phyloP scores from a whole-genome alignment of 2,329 filamentous ascomycete species.

The Fusarium sp. region DNA sequence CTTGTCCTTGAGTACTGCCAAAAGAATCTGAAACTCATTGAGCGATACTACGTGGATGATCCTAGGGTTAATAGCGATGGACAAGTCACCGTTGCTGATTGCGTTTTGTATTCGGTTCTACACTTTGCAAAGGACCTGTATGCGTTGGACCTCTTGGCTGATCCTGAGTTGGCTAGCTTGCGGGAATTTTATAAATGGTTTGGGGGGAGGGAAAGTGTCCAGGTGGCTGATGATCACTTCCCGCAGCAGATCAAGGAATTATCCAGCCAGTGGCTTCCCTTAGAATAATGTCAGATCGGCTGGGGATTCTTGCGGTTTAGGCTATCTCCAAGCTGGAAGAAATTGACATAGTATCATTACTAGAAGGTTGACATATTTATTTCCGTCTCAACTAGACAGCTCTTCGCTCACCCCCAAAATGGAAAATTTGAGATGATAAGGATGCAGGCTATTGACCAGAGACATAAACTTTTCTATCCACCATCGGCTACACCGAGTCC shows the following conservation, averaged over 20 bases:
- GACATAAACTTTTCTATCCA: background rate
- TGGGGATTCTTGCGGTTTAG: no score
- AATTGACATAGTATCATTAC: no score
- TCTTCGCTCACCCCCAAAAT: no score
- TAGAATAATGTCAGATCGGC: background rate
- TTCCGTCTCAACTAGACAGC: no score
- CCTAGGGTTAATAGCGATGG: background rate
- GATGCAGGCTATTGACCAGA: no score
- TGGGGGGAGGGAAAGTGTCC: constrained; percentile 16
- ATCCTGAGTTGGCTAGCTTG: constrained; percentile 14
- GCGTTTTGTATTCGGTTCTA: constrained; percentile 30
- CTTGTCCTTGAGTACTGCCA: constrained; percentile 18
- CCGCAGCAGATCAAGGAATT: constrained; percentile 17
- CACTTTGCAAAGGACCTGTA: constrained; percentile 40
- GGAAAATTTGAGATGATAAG: no score
- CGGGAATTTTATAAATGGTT: constrained; percentile 29
- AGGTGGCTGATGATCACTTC: constrained; percentile 21
- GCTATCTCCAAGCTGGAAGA: no score
- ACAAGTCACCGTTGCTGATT: constrained; percentile 26
- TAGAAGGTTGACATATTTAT: no score
- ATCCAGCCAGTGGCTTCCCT: constrained; percentile 31
- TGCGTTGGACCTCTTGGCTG: constrained; percentile 3
- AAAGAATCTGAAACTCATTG: constrained; percentile 21
- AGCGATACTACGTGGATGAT: constrained; percentile 28
- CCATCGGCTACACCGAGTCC: constrained; percentile 28